Evolutionary conservation across 2,329 filamentous ascomycete genomes (phyloP).

Genomic region (Aschersonia sp.): DNA sequence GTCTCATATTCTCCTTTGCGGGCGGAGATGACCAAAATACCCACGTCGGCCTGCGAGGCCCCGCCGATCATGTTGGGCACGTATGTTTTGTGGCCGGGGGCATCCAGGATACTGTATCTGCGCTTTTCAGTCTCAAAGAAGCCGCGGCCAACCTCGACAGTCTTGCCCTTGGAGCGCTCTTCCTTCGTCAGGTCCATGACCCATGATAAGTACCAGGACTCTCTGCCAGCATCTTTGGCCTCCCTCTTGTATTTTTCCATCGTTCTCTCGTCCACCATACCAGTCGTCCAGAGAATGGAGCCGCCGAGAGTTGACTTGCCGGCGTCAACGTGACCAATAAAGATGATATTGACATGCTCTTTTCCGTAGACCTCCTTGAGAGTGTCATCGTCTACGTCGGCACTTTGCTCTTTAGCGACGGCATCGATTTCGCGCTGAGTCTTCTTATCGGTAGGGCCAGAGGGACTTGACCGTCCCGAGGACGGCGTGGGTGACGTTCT

Average conservation of each 20-base stretch:
- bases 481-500: constrained; percentile 69
- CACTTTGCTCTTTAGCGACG: constrained; percentile 68
- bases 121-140: constrained; percentile 97
- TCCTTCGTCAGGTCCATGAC: constrained; percentile 94
- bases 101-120: constrained; percentile 90
- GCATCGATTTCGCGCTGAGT: constrained; percentile 58
- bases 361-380: constrained; percentile 95
- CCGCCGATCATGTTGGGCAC: constrained; percentile 98
- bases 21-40: constrained; percentile 88
- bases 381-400: constrained; percentile 56
- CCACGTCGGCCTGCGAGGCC: constrained; percentile 83
- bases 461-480: constrained; percentile 72
- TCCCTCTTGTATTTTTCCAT: constrained; percentile 97
- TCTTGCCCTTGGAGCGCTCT: constrained; percentile 92
- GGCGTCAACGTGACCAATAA: constrained; percentile 95
- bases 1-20: constrained; percentile 98
- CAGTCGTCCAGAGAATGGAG: constrained; percentile 80
- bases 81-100: constrained; percentile 94
- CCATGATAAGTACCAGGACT: constrained; percentile 99
- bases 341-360: constrained; percentile 85
- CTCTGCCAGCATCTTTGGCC: constrained; percentile 87
- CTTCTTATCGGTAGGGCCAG: constrained; percentile 36
- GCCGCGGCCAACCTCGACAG: constrained; percentile 87
- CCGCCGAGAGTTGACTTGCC: constrained; percentile 95
- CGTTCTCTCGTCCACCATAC: constrained; percentile 98